Evolutionary conservation across 208 protist genomes (phyloP), one percentile per base, ranked within the genome.

Genomic region (Naegleria fowleri): DNA sequence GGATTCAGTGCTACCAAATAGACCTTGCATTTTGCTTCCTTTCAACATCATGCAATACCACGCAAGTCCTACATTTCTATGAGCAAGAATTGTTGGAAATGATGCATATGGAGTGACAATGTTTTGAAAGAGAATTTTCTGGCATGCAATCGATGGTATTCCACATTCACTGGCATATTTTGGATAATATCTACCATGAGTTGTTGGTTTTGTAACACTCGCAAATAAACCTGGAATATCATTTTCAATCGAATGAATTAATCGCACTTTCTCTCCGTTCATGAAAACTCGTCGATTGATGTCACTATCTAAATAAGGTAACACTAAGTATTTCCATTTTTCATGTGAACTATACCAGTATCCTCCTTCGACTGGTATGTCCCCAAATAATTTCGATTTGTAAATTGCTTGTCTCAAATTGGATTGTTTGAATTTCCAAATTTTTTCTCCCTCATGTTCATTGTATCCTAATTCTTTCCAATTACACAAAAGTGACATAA

Each of bases 311-410:
- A 85, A 48, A 40, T 94, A 94, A n/a, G 93, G 93, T 83, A 94
- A 76, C 76, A 92, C 85, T 9, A 94, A 55, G 25, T 94, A 94
- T 52, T 94, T 94, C 93, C 93, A 94, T 90, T 94, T 91, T 55
- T 94, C 92, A 91, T 93, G 92, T 36, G 92, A 93, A 55, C 84
- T 91, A 36, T 92, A 93, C 93, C 93, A 94, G 90, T 92, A 94
- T 22, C 93, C 93, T 51, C 48, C 39, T 87, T 93, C 90, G 0
- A 94, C 92, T 9, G 91, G 90, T 59, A 94, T 94, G 7, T 83
- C 55, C 0, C 91, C 89, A n/a, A 51, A 6, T 16, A 58, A 58
- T 5, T 86, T 92, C 4, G 85, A 88, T 39, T 40, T 3, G 39
- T 92, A 94, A n/a, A 36, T 67, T 39, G 79, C 79, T 0, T 22